phyloP scores from a whole-genome alignment of 257 asterid species.

The Scutellaria baicalensis region DNA sequence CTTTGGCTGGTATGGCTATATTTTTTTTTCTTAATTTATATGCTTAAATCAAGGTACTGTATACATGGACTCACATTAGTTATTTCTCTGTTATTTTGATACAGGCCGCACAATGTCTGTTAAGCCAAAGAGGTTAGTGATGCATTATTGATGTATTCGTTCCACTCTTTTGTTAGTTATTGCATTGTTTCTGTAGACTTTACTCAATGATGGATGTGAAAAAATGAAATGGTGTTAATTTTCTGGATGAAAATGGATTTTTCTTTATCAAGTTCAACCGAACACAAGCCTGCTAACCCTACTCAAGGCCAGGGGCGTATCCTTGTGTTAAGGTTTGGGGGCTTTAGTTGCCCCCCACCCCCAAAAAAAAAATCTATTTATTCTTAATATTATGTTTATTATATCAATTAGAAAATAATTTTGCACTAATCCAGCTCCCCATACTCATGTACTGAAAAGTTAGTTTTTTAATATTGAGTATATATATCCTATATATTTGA shows the following conservation, averaged over 20 bases:
- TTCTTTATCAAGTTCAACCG: background rate
- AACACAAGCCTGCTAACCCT: background rate
- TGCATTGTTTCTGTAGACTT: background rate
- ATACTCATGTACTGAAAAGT: too few relatives aligned
- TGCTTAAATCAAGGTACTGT: background rate
- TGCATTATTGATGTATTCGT: background rate
- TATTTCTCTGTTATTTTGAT: constrained; percentile 3
- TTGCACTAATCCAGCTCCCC: too few relatives aligned
- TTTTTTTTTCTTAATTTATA: background rate
- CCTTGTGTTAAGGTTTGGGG: too few relatives aligned
- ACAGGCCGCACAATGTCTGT: constrained; percentile 41
- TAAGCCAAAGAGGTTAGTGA: constrained; percentile 47
- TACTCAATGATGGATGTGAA: background rate
- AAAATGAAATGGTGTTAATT: background rate
- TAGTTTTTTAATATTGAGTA: too few relatives aligned
- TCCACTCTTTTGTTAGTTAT: background rate
- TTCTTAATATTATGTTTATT: too few relatives aligned
- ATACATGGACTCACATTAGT: background rate
- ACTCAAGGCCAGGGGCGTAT: too few relatives aligned
- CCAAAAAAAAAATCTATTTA: too few relatives aligned
- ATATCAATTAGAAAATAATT: too few relatives aligned
- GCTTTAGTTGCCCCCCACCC: too few relatives aligned
- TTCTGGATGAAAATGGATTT: background rate
- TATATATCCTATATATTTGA: too few relatives aligned
- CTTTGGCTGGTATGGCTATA: constrained; percentile 36